These are phyloP conservation scores for Cadophora sp. DNA, from an alignment of 2,329 filamentous ascomycete genomes.

Conservation along the genomic window DNA sequence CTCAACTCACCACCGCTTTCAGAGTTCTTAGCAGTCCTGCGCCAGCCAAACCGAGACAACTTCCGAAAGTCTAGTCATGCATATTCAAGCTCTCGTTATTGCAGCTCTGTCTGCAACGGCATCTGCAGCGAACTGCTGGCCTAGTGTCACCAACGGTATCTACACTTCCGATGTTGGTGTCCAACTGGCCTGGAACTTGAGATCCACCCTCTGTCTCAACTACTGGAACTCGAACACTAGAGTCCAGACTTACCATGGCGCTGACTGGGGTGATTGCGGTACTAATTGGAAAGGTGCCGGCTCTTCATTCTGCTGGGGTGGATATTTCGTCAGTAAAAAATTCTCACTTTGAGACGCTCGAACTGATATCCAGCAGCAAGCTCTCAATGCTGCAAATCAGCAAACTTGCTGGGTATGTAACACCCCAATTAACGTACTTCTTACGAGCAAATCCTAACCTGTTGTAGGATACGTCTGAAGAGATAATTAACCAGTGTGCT, in stretches of 20 bases:
- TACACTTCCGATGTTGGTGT: not conserved
- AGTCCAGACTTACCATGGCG: slow-evolving; percentile 1
- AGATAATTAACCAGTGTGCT: not conserved
- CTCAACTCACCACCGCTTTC: not conserved
- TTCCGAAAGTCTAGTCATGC: not conserved
- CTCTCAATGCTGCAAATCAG: not conserved
- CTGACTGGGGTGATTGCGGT: slow-evolving; percentile 3
- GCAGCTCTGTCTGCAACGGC: not conserved
- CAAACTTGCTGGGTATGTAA: not conserved
- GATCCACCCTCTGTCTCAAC: not conserved
- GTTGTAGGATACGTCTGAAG: not conserved
- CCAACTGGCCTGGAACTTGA: not conserved
- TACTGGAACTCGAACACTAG: slow-evolving; percentile 1
- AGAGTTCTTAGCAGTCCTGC: not conserved
- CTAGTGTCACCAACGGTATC: not conserved
- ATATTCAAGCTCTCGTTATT: not conserved
- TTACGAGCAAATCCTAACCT: not conserved
- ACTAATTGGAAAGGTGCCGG: not conserved
- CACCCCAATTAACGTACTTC: not conserved
- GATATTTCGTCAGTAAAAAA: not conserved
- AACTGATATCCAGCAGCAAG: not conserved
- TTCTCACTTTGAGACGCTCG: not conserved
- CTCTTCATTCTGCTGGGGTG: not conserved
- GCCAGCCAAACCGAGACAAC: not conserved
- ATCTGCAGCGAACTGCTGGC: not conserved